Evolutionary conservation across 1,284 basidiomycete species (phyloP).

Genomic region (Moniliophthora roreri): DNA sequence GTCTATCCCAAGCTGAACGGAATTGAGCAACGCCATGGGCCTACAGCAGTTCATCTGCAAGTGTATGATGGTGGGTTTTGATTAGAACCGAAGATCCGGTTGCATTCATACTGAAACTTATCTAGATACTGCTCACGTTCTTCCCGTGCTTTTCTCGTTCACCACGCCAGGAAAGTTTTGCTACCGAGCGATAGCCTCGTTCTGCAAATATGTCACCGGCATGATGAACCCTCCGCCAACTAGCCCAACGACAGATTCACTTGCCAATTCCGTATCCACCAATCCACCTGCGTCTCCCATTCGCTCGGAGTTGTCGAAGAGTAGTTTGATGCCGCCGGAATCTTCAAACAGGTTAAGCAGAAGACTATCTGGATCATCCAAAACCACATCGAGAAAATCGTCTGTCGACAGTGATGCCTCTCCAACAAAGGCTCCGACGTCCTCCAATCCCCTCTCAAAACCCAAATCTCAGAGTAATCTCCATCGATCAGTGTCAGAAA

Average conservation of each 20-base stretch:
- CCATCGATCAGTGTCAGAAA: background rate
- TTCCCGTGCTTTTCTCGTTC: conserved; percentile 82
- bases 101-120: background rate
- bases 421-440: too few relatives aligned
- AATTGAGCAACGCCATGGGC: conserved; percentile 61
- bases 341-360: background rate
- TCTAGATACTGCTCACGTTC: conserved; percentile 69
- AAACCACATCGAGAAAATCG: conserved; percentile 1
- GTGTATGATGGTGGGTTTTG: conserved; percentile 66
- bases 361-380: conserved; percentile 2
- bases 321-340: background rate
- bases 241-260: conserved; percentile 14
- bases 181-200: conserved; percentile 69
- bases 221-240: conserved; percentile 26
- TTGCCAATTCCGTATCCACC: conserved; percentile 1
- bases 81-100: background rate
- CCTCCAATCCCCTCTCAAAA: background rate
- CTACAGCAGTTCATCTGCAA: conserved; percentile 92
- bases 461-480: background rate
- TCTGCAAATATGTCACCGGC: conserved; percentile 63
- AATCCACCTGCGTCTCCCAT: background rate
- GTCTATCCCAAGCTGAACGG: conserved; percentile 68
- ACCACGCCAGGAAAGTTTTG: conserved; percentile 81
- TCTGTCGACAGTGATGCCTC: background rate
- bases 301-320: background rate